phyloP scores from a whole-genome alignment of 176 grass and related monocot genomes.

The Eleusine coracana region DNA sequence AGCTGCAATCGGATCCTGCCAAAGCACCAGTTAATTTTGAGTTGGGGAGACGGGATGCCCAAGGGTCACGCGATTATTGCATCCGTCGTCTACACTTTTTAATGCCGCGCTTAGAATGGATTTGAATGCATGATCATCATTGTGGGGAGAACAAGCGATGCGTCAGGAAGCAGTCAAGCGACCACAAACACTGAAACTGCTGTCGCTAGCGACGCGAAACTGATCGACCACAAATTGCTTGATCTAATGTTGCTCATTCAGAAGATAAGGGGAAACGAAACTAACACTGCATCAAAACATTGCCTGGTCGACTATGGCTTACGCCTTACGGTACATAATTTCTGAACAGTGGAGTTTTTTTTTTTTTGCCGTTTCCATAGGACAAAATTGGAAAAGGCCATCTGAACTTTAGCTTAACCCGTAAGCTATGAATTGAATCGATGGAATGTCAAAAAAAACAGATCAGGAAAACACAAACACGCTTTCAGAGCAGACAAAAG shows the following conservation, averaged over 20 bases:
- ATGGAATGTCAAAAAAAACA: background rate
- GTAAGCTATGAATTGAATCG: conserved; percentile 10
- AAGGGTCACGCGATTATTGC: background rate
- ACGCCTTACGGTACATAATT: background rate
- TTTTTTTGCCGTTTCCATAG: background rate
- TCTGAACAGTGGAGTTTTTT: background rate
- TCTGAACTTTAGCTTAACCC: background rate
- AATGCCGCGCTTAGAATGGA: background rate
- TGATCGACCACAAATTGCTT: background rate
- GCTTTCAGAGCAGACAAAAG: background rate
- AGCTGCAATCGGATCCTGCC: background rate
- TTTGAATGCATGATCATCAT: background rate
- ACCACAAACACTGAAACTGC: background rate
- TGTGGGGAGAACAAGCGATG: background rate
- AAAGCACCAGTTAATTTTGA: background rate
- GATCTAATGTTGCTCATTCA: background rate
- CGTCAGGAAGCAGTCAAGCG: background rate
- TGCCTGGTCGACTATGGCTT: too few species aligned
- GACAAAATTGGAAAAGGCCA: background rate
- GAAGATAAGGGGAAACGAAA: too few species aligned
- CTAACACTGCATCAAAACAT: background rate
- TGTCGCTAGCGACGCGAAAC: background rate
- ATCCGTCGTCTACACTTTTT: background rate
- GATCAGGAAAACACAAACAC: background rate
- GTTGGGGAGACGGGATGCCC: background rate